A percentile compares a stretch with the other conserved stretches of the same genome.
Evolutionary conservation across 2,329 filamentous ascomycete genomes (phyloP).

Genomic region (Coniella vitis): DNA sequence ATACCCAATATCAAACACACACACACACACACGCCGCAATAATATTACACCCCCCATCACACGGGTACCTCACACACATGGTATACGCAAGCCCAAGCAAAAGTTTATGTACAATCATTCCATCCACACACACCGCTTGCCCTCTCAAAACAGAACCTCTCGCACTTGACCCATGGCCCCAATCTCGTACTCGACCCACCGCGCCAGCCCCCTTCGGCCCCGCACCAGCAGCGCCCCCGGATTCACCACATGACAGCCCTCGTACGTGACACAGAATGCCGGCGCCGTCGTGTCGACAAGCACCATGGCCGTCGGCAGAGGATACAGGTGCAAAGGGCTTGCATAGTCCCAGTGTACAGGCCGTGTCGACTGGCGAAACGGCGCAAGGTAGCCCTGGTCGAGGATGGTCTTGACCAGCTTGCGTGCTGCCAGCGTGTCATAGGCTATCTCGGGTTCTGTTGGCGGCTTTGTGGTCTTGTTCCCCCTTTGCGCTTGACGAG

Average conservation of each 20-base stretch:
- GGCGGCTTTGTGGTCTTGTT: constrained; percentile 10
- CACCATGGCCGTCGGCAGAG: constrained; percentile 76
- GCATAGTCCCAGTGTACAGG: constrained; percentile 90
- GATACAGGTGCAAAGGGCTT: constrained; percentile 72
- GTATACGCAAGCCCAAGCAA: too few relatives aligned
- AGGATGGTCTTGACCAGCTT: constrained; percentile 86
- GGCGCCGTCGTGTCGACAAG: constrained; percentile 76
- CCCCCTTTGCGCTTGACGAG: too few relatives aligned
- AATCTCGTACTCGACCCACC: constrained; percentile 85
- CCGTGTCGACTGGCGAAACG: constrained; percentile 72
- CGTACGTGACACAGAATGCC: constrained; percentile 83
- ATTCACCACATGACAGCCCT: constrained; percentile 94
- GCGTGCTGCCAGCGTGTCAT: constrained; percentile 54
- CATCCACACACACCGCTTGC: not conserved
- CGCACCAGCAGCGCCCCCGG: constrained; percentile 70
- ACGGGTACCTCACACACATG: too few relatives aligned
- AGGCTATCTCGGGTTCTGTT: constrained; percentile 26
- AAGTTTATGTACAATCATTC: not conserved
- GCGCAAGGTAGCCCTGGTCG: constrained; percentile 82
- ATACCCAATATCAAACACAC: too few relatives aligned
- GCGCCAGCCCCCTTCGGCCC: constrained; percentile 59
- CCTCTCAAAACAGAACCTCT: constrained; percentile 50
- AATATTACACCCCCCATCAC: too few relatives aligned
- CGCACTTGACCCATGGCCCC: constrained; percentile 54
- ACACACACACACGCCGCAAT: too few relatives aligned